Evolutionary conservation across 2,329 filamentous ascomycete species (phyloP), one percentile per base, ranked within the genome.

Genomic region (Fusarium transvaalense): DNA sequence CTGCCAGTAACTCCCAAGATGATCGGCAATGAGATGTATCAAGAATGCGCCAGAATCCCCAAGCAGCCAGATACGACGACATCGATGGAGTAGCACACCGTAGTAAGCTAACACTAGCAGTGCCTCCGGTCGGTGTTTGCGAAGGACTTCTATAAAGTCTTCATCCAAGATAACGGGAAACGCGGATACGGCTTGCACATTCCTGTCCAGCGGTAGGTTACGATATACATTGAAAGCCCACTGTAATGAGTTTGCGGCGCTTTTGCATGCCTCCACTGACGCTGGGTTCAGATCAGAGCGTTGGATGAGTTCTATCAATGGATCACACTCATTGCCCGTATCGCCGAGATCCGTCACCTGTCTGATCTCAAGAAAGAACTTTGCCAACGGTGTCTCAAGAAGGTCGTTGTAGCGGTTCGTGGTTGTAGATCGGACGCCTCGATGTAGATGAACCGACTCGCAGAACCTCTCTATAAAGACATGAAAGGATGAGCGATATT

Each of bases 41-140:
- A 81, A 45, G 42, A 71, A 72, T 0, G 73, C 71, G 2, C 79
- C 79, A 4, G 75, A 74, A 50, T 74, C 72, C 7, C 74, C 78
- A 66, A 82, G 76, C 27, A 82, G 74, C 82, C 83, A 84, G 35
- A 76, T 72, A 6, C 71, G 61, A 10, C 79, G 74, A 39, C 77
- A 80, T 15, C 76, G 76, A 61, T 84, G 81, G n/a, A 86, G 74
- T 41, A 86, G 68, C 6, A 84, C 78, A 13, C 83, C 83, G 60
- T 84, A 85, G 66, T 86, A 80, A 8, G 82, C 83, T 23, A 87
- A 72, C 9, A 86, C 78, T 13, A 84, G 75, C 25, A 86, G 74
- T 10, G 81, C 81, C 47, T 82, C 81, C 1, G 81, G 79, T 1
- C 76, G 74, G n/a, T 76, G 70, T 29, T 77, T 76, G 17, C 75